A percentile compares a stretch with the other conserved stretches of the same genome.
Conservation (phyloP, 495 filamentous ascomycete species). For the Aspergillus egyptiacus region DNA sequence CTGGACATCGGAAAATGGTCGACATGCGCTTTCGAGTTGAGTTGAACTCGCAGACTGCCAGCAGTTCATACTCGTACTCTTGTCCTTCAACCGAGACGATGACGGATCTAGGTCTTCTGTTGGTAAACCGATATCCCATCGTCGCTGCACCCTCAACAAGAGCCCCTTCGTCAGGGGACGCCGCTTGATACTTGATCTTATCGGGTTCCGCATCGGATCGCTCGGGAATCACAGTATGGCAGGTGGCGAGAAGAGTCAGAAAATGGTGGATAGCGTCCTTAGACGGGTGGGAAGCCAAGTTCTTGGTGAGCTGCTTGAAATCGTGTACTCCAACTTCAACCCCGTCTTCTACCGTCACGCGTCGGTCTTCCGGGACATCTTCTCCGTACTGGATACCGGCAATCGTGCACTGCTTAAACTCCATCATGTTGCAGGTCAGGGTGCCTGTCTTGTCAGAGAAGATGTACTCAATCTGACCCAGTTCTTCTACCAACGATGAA, state of each 20-base stretch:
- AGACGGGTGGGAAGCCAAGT: conserved; percentile 63
- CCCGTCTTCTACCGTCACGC: conserved; percentile 69
- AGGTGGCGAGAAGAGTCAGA: conserved; percentile 78
- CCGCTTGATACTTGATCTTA: conserved; percentile 94
- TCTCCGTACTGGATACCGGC: conserved; percentile 91
- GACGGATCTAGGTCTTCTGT: conserved; percentile 81
- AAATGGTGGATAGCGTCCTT: conserved; percentile 80
- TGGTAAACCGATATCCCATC: conserved; percentile 84
- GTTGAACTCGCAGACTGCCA: conserved; percentile 98
- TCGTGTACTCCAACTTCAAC: conserved; percentile 79
- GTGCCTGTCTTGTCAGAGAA: conserved; percentile 99
- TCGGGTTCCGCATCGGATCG: conserved; percentile 64
- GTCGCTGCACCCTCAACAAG: conserved; percentile 85
- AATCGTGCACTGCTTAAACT: conserved; percentile 92
- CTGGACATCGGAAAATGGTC: conserved; percentile 90
- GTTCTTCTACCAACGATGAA: conserved; percentile 91
- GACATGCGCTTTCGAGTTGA: conserved; percentile 98
- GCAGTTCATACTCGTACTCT: conserved; percentile 77
- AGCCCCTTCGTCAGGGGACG: conserved; percentile 95
- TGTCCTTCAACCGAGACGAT: conserved; percentile 67
- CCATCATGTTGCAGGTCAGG: conserved; percentile 99
- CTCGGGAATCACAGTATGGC: conserved; percentile 98
- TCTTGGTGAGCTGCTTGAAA: conserved; percentile 70
- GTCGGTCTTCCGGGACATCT: conserved; percentile 85
- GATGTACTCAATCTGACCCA: conserved; percentile 97